Evolutionary conservation across 805 yeast genomes (phyloP), one percentile per base, ranked within the genome.

Genomic region (Saccharomycopsis schoenii): DNA sequence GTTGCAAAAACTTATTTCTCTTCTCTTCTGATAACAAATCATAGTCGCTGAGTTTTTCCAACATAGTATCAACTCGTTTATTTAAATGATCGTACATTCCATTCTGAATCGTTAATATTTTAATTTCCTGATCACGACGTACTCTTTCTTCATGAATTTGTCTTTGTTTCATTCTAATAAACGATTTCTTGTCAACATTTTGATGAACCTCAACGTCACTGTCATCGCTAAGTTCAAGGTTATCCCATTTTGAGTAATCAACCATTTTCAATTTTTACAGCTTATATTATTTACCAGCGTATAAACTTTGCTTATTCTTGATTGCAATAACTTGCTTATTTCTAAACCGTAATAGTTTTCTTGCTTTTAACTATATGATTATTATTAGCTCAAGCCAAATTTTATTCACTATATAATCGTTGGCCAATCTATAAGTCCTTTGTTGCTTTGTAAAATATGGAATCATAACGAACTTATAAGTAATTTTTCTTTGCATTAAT

Each of bases 241-340:
- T 89, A 73, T 94, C 99, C 98, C 99, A 94, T 71, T 93, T 94
- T 11, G 97, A 90, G 74, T 94, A 94, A 72, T 94, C 99, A 66
- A 94, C 54, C 65, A 62, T 62, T 43, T 58, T 50, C 6, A 9
- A 3, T n/a, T 47, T 29, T 29, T 29, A 29, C 6, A 29, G 6
- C 6, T 3, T 29, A 29, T 29, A 29, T 6, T 29, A 29, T 29
- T 29, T 29, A 29, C 6, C 3, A 29, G 34, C 6, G 6, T 29
- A 29, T 4, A 29, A 29, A 29, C 6, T 29, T 29, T 29, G 34
- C 34, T 29, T 29, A 29, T 29, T 29, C 34, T 29, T 29, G 34
- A 6, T 29, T 29, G n/a, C n/a, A n/a, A n/a, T n/a, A n/a, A n/a
- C n/a, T n/a, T n/a, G n/a, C n/a, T n/a, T n/a, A n/a, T n/a, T n/a